Percentiles rank a stretch among this genome's conserved stretches.
phyloP scores from a whole-genome alignment of 257 asterid genomes.

The Capsicum baccatum region DNA sequence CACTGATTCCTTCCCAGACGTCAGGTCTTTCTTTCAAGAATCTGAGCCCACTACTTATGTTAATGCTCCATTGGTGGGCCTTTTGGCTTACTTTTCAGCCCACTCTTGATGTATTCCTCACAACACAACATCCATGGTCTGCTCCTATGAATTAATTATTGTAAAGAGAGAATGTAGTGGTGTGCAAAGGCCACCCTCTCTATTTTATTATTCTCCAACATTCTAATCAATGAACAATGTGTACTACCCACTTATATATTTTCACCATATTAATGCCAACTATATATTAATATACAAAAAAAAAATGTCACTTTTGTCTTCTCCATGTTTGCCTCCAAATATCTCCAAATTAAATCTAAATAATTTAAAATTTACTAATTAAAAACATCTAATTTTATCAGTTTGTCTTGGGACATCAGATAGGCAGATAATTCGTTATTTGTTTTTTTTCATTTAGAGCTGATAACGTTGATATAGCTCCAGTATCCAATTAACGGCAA shows the following conservation, averaged over 20 bases:
- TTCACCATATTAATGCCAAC: neutral
- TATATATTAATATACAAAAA: neutral
- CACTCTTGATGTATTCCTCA: conserved; percentile 45
- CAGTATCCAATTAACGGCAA: neutral
- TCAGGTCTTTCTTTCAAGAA: conserved; percentile 75
- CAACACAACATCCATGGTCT: neutral
- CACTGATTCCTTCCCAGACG: conserved; percentile 69
- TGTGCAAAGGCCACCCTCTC: conserved; percentile 81
- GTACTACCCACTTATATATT: neutral
- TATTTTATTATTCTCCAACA: conserved; percentile 24
- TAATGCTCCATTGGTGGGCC: conserved; percentile 82
- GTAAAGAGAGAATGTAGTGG: conserved; percentile 55
- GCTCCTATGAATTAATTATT: neutral
- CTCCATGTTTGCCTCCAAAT: neutral
- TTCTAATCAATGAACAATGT: neutral
- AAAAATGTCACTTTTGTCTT: neutral
- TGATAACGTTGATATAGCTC: neutral
- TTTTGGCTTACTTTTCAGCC: conserved; percentile 72
- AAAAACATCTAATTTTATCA: too few relatives aligned
- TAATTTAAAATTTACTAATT: too few relatives aligned
- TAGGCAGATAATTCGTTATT: neutral
- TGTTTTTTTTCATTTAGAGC: too few relatives aligned
- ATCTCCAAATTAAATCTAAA: too few relatives aligned
- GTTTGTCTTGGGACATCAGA: neutral
- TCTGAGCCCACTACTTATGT: conserved; percentile 89